Percentiles rank a stretch among this genome's conserved stretches.
These are phyloP conservation scores for Thinopyrum obtusiflorum DNA, from an alignment of 202 grass and related monocot species.

Conservation along the genomic window DNA sequence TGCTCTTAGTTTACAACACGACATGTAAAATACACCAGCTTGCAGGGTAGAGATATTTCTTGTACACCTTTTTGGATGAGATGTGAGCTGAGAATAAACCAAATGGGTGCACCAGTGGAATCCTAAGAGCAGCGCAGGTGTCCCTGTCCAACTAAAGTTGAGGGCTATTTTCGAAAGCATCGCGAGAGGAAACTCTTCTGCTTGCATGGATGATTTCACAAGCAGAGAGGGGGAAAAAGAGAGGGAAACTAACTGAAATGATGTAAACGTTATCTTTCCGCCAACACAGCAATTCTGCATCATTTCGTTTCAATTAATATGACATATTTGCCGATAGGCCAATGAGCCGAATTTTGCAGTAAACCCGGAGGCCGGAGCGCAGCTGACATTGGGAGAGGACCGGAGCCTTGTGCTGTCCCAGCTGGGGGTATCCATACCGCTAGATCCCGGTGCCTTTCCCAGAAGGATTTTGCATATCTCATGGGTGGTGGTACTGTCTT, in stretches of 20 bases:
- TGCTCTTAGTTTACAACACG: background rate
- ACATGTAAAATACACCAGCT: background rate
- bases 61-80: background rate
- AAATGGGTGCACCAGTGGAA: background rate
- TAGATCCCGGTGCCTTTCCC: background rate
- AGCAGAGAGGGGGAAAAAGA: too few species aligned
- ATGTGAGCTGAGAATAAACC: background rate
- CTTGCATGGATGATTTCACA: background rate
- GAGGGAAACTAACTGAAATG: background rate
- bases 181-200: background rate
- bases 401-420: background rate
- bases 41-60: background rate
- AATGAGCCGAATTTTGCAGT: too few species aligned
- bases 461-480: conserved; percentile 17
- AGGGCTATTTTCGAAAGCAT: background rate
- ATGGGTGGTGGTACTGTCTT: background rate
- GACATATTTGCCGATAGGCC: background rate
- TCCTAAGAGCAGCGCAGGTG: background rate
- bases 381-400: too few species aligned
- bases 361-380: too few species aligned
- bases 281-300: background rate
- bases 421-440: background rate
- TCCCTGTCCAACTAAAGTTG: conserved; percentile 6
- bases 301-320: background rate
- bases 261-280: background rate